phyloP scores from a whole-genome alignment of 257 asterid genomes.

The Phtheirospermum japonicum region DNA sequence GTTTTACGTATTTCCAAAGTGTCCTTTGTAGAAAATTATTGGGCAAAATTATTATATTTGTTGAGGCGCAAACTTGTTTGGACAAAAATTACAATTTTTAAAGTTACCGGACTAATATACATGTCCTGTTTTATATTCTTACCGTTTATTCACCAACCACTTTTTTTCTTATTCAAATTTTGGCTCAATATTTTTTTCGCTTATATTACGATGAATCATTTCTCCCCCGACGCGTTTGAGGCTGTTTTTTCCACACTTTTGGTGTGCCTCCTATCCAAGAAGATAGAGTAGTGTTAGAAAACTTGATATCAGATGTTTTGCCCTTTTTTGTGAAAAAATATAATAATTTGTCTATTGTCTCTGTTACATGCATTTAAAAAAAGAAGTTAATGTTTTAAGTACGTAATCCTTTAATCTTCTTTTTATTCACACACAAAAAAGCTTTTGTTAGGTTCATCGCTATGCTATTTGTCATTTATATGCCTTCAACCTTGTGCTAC shows the following conservation, averaged over 20 bases:
- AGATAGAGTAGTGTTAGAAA: conserved; percentile 35
- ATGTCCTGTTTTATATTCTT: not conserved
- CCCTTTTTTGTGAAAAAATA: conserved; percentile 32
- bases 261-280: conserved; percentile 39
- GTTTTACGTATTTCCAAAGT: too few species aligned
- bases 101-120: not conserved
- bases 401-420: conserved; percentile 15
- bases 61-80: too few species aligned
- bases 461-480: conserved; percentile 34
- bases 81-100: too few species aligned
- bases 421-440: conserved; percentile 24
- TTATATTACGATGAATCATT: not conserved
- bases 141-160: too few species aligned
- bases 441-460: conserved; percentile 13
- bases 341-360: conserved; percentile 32
- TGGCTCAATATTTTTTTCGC: too few species aligned
- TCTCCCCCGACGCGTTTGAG: too few species aligned
- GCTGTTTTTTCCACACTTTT: conserved; percentile 16
- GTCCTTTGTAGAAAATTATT: too few species aligned
- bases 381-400: conserved; percentile 13
- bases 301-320: conserved; percentile 32
- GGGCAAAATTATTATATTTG: too few species aligned
- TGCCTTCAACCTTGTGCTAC: not conserved
- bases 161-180: too few species aligned
- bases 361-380: conserved; percentile 25